Base-by-base conservation (phyloP, 2,329 filamentous ascomycete genomes). In the Fusarium kyushuense region DNA sequence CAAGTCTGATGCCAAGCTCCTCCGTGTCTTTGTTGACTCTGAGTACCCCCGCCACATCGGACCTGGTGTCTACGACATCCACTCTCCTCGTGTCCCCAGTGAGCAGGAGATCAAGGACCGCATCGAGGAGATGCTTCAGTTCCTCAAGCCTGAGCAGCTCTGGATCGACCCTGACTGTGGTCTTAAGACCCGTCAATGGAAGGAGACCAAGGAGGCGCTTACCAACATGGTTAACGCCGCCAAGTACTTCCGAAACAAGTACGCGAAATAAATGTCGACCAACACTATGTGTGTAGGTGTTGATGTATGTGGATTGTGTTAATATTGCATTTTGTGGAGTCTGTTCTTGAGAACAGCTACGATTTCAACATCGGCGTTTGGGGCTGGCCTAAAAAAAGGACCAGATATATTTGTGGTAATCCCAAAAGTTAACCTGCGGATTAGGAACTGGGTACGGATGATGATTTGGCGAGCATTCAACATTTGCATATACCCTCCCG, bases 151-250 rank as follows among this genome's bases (percentile, higher is more conserved):
- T 63, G 94, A 97, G 79, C 96, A 99, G 89, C 93, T 99, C 81
- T 99, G 96, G 96, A 93, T 98, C 85, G 95, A 99, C 88, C 96
- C 96, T 74, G 96, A 99, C 87, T 99, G 96, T 80, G 96, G 96
- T 87, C 90, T 99, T 65, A 99, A 99, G 93, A 99, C 96, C 75
- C 92, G 96, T 76, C 92, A 97, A 86, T 98, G 96, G 95, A 89
- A 92, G 83, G 95, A 99, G 90, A 97, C 94, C 83, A 98, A 97
- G 91, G 93, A 93, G 79, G 93, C 95, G 62, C 86, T 99, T 79
- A 85, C 85, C 85, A 97, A 97, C 90, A 92, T 99, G 93, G 95
- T 99, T 84, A 94, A 95, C 81, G 96, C 96, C 61, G 95, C 96
- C 87, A 97, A 97, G 89, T 91, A 85, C 87, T 98, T 90, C 94